Percentiles rank a stretch among this genome's conserved stretches.
phyloP scores from a whole-genome alignment of 1,284 basidiomycete genomes.

The Malassezia vespertilionis region DNA sequence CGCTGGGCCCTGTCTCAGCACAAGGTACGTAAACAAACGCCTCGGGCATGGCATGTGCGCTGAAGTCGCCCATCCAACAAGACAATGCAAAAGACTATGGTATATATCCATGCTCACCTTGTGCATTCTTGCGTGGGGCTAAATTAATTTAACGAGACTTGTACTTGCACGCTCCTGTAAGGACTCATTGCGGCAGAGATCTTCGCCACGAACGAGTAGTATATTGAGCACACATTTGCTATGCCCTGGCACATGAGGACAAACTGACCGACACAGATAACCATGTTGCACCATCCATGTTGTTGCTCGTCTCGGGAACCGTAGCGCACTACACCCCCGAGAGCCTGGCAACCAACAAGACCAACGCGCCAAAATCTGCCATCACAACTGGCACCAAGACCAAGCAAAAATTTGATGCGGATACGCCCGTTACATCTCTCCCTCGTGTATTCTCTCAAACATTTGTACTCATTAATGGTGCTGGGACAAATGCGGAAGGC shows the following conservation, averaged over 20 bases:
- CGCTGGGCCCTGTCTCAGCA: conserved; percentile 26
- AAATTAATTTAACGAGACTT: not conserved
- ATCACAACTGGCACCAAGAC: conserved; percentile 25
- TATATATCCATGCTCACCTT: too few species aligned
- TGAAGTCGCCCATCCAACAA: not conserved
- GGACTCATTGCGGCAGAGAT: conserved; percentile 15
- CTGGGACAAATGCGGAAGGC: conserved; percentile 15
- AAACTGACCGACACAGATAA: conserved; percentile 11
- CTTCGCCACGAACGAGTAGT: conserved; percentile 29
- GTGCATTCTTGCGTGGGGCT: conserved; percentile 1
- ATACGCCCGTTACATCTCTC: conserved; percentile 30
- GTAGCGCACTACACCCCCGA: conserved; percentile 43
- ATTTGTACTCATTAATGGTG: conserved; percentile 31
- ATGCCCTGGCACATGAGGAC: not conserved
- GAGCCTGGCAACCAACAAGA: conserved; percentile 22
- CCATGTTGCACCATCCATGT: conserved; percentile 27
- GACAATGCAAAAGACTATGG: conserved; percentile 8
- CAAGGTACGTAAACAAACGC: conserved; percentile 23
- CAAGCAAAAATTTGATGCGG: conserved; percentile 28
- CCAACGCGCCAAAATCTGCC: conserved; percentile 32
- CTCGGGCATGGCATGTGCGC: conserved; percentile 2
- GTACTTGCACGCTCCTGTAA: conserved; percentile 11
- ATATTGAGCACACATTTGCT: conserved; percentile 29
- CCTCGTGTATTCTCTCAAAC: conserved; percentile 36
- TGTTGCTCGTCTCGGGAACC: conserved; percentile 33